A percentile compares a stretch with the other conserved stretches of the same genome.
Conservation (phyloP, 352 stramenopile species). For the Globisporangium okanoganense region DNA sequence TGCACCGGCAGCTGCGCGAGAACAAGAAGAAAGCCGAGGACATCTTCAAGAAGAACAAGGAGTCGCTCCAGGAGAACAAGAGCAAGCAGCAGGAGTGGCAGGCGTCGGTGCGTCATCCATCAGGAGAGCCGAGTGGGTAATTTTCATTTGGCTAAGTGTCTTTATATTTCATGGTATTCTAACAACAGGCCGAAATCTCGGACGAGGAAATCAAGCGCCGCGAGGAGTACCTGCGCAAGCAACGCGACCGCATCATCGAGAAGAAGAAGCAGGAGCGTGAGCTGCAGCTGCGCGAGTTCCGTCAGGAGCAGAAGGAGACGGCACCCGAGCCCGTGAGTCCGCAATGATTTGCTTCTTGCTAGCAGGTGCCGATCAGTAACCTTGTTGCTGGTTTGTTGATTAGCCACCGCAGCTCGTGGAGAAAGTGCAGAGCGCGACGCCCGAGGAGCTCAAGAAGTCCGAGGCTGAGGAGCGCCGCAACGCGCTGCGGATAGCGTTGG, state of each 20-base stretch:
- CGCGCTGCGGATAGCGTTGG: conserved; percentile 63
- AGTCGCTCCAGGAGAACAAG: conserved; percentile 66
- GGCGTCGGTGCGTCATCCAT: conserved; percentile 19
- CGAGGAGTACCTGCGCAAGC: conserved; percentile 70
- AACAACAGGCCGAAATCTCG: conserved; percentile 50
- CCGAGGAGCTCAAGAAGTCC: conserved; percentile 57
- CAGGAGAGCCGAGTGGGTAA: neutral
- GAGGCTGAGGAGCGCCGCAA: conserved; percentile 69
- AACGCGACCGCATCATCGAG: conserved; percentile 73
- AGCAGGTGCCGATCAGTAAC: neutral
- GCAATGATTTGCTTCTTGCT: neutral
- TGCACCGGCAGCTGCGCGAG: conserved; percentile 51
- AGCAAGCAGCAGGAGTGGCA: conserved; percentile 68
- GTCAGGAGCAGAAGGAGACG: conserved; percentile 64
- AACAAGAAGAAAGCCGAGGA: conserved; percentile 73
- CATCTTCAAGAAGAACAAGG: conserved; percentile 72
- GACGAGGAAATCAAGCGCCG: conserved; percentile 67
- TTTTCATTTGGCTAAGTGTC: neutral
- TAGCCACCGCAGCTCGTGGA: conserved; percentile 52
- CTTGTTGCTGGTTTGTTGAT: neutral
- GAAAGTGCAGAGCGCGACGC: conserved; percentile 56
- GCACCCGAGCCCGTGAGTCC: conserved; percentile 42
- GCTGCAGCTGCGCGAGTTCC: conserved; percentile 66
- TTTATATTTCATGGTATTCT: too few species aligned
- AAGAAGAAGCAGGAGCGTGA: conserved; percentile 82